Conservation (phyloP, 768 basidiomycete genomes). For the Royoungia palumana region DNA sequence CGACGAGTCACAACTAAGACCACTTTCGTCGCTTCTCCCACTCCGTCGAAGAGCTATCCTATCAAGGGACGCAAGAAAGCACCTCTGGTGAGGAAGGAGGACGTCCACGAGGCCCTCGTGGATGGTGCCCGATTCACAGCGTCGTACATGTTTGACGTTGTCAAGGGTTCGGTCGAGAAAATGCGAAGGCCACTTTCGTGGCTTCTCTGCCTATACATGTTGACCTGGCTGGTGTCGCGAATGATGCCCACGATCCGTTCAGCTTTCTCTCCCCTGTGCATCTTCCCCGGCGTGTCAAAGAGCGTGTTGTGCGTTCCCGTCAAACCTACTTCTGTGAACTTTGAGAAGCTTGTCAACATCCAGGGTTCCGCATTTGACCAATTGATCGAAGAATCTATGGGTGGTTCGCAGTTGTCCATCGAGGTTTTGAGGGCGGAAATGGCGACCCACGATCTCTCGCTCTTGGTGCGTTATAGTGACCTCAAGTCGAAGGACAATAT, state of each 20-base stretch:
- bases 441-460: constrained; percentile 66
- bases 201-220: constrained; percentile 48
- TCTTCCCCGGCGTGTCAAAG: constrained; percentile 55
- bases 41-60: constrained; percentile 17
- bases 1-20: constrained; percentile 26
- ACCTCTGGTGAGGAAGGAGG: constrained; percentile 26
- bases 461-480: constrained; percentile 60
- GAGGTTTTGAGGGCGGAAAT: constrained; percentile 76
- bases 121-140: constrained; percentile 27
- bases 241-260: constrained; percentile 43
- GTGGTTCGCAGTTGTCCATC: constrained; percentile 57
- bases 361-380: constrained; percentile 63
- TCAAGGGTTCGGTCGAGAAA: constrained; percentile 44
- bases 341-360: constrained; percentile 54
- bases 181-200: constrained; percentile 56
- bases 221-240: constrained; percentile 42
- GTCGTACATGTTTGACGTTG: constrained; percentile 47
- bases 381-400: constrained; percentile 55
- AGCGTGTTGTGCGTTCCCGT: constrained; percentile 40
- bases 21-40: constrained; percentile 17
- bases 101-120: constrained; percentile 20
- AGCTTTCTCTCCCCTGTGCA: constrained; percentile 57
- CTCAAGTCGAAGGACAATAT: constrained; percentile 58
- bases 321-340: constrained; percentile 46
- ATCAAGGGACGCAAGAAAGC: constrained; percentile 27